Conservation (phyloP, 2,329 filamentous ascomycete genomes). For the Tolypocladium album region DNA sequence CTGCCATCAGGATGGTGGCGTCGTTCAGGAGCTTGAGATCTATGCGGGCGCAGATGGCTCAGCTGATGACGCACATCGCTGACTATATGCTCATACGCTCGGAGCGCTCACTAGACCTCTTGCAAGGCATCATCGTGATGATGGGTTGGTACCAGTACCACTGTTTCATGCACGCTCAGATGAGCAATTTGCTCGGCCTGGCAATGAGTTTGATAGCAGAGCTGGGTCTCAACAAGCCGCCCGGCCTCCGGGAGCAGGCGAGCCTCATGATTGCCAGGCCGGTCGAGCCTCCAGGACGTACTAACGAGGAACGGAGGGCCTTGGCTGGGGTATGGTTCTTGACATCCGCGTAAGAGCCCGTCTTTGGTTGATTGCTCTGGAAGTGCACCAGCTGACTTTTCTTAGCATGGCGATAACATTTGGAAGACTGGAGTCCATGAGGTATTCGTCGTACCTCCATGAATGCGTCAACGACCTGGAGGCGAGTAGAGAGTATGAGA, state of each 20-base stretch:
- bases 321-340: slow-evolving; percentile 45
- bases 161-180: slow-evolving; percentile 40
- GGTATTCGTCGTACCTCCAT: slow-evolving; percentile 41
- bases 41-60: slow-evolving; percentile 39
- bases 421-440: slow-evolving; percentile 34
- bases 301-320: slow-evolving; percentile 40
- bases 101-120: slow-evolving; percentile 37
- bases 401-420: slow-evolving; percentile 30
- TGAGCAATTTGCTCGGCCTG: slow-evolving; percentile 39
- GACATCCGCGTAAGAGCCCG: slow-evolving; percentile 33
- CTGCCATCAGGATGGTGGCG: slow-evolving; percentile 37
- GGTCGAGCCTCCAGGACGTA: slow-evolving; percentile 25
- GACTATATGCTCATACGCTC: slow-evolving; percentile 39
- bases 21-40: slow-evolving; percentile 34
- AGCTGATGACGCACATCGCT: slow-evolving; percentile 32
- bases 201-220: slow-evolving; percentile 36
- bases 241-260: slow-evolving; percentile 29
- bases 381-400: neutral
- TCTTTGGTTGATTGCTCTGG: neutral
- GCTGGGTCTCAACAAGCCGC: slow-evolving; percentile 31
- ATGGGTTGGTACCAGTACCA: slow-evolving; percentile 43
- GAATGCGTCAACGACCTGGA: slow-evolving; percentile 37
- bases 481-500: slow-evolving; percentile 29
- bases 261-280: slow-evolving; percentile 30
- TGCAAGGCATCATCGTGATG: slow-evolving; percentile 37